Evolutionary conservation across 352 stramenopile species (phyloP).

Genomic region (Globisporangium alternatum): DNA sequence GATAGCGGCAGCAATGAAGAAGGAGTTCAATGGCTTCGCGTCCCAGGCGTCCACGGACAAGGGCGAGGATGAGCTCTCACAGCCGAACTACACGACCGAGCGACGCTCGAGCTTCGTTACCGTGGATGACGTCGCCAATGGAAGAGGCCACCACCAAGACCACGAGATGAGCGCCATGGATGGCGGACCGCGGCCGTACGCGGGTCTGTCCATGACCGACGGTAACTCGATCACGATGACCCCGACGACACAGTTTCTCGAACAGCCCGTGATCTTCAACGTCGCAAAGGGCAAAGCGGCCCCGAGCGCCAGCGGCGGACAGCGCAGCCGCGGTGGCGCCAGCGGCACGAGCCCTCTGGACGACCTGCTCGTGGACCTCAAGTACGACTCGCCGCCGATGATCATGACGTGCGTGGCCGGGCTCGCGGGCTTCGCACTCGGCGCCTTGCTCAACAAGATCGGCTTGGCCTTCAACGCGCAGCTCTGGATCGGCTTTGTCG

Average conservation of each 20-base stretch:
- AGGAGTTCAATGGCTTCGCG: conserved; percentile 32
- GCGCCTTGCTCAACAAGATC: conserved; percentile 32
- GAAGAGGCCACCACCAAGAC: conserved; percentile 1
- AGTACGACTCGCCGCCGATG: conserved; percentile 48
- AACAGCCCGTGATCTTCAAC: conserved; percentile 47
- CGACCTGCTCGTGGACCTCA: conserved; percentile 43
- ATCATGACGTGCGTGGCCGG: conserved; percentile 32
- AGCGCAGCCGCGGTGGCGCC: neutral
- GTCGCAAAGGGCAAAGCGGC: conserved; percentile 26
- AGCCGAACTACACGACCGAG: neutral
- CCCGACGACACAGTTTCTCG: conserved; percentile 44
- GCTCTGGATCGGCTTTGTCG: conserved; percentile 40
- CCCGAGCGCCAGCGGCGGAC: conserved; percentile 16
- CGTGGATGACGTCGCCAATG: neutral
- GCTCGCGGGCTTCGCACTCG: conserved; percentile 32
- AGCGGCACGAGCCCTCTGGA: conserved; percentile 23
- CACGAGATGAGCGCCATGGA: conserved; percentile 4
- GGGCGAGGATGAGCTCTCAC: neutral
- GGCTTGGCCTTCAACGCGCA: conserved; percentile 21
- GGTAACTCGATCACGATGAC: conserved; percentile 49
- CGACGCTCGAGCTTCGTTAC: conserved; percentile 6
- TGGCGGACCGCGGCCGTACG: conserved; percentile 2
- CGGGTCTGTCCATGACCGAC: conserved; percentile 16
- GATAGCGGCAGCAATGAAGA: conserved; percentile 30
- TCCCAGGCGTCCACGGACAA: conserved; percentile 15